A percentile compares a stretch with the other conserved stretches of the same genome.
Conservation (phyloP, 176 grass and related monocot genomes). For the Urochloa ruziziensis region DNA sequence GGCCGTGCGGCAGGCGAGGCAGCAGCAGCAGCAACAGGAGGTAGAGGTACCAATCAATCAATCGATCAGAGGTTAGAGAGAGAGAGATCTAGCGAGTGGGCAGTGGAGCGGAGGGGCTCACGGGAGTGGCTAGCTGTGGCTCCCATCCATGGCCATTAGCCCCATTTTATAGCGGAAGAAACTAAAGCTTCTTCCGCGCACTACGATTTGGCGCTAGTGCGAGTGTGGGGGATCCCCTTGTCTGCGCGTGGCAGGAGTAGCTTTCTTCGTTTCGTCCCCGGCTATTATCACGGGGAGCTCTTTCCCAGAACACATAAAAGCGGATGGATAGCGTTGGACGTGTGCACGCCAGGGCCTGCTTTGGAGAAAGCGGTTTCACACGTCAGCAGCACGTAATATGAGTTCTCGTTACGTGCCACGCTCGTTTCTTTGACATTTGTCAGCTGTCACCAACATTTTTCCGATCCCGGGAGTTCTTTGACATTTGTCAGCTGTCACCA, state of each 20-base stretch:
- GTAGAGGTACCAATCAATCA: background rate
- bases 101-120: background rate
- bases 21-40: too few relatives aligned
- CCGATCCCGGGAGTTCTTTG: too few relatives aligned
- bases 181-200: background rate
- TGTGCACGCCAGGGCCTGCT: too few relatives aligned
- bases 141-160: slow-evolving; percentile 5
- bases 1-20: background rate
- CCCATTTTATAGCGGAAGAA: slow-evolving; percentile 39
- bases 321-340: too few relatives aligned
- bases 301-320: background rate
- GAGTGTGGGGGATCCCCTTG: slow-evolving; percentile 8
- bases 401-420: too few relatives aligned
- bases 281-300: background rate
- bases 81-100: background rate
- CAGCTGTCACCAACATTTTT: too few relatives aligned
- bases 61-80: background rate
- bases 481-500: too few relatives aligned
- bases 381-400: too few relatives aligned
- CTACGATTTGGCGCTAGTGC: background rate
- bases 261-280: background rate
- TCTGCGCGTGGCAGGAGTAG: background rate
- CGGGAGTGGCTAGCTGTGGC: background rate
- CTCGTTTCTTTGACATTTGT: too few relatives aligned
- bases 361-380: too few relatives aligned